Conservation (phyloP, 176 grass and related monocot genomes). For the Olyra latifolia region DNA sequence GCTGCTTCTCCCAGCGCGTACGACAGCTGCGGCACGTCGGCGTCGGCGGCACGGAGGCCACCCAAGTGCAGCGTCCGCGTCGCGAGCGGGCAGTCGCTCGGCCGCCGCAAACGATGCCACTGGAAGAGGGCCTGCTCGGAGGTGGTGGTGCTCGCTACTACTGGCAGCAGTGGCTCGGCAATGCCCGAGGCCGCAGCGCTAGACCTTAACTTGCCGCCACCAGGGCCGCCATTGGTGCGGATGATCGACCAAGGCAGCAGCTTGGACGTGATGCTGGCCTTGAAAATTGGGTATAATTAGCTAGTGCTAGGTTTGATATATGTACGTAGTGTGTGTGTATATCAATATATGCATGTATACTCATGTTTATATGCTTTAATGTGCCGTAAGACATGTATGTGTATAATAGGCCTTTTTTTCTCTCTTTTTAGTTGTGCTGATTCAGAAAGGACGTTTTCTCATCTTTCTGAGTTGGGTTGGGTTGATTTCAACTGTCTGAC, state of each 20-base stretch:
- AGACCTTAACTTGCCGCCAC: slow-evolving; percentile 49
- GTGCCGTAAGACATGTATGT: not conserved
- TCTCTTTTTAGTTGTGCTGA: not conserved
- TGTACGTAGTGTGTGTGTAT: no score
- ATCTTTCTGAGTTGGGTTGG: slow-evolving; percentile 24
- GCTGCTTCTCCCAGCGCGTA: not conserved
- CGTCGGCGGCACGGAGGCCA: not conserved
- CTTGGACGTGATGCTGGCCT: slow-evolving; percentile 29
- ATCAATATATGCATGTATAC: no score
- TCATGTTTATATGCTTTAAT: not conserved
- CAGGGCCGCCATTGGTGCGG: not conserved
- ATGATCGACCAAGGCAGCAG: not conserved
- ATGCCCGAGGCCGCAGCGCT: not conserved
- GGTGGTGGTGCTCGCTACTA: not conserved
- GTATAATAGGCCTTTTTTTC: not conserved
- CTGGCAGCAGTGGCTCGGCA: not conserved
- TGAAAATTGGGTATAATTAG: slow-evolving; percentile 26
- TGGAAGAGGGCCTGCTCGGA: slow-evolving; percentile 14
- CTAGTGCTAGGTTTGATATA: not conserved
- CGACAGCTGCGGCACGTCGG: not conserved
- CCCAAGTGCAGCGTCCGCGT: slow-evolving; percentile 37
- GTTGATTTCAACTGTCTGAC: not conserved
- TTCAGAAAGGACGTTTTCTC: slow-evolving; percentile 33
- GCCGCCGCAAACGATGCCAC: slow-evolving; percentile 73
- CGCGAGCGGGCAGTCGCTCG: slow-evolving; percentile 66